These are phyloP conservation scores for Fragaria iinumae DNA, from an alignment of 306 rosid species.

Conservation along the genomic window DNA sequence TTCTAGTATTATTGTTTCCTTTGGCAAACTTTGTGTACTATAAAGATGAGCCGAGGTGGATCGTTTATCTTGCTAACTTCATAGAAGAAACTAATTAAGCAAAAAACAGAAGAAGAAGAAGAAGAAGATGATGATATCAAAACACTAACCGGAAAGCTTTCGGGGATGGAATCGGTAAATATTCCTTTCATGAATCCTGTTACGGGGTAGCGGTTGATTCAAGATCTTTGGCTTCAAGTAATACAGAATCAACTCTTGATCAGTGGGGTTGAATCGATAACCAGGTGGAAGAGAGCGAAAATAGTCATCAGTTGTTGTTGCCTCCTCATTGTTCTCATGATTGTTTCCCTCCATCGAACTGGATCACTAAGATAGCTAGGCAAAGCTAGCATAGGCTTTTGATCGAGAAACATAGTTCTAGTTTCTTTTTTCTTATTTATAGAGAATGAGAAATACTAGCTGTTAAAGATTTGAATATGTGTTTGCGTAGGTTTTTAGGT, in stretches of 20 bases:
- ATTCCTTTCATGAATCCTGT: background rate
- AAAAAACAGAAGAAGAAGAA: no score
- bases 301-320: background rate
- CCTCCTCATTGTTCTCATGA: background rate
- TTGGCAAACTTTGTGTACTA: background rate
- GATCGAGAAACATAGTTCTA: background rate
- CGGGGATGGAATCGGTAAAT: background rate
- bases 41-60: background rate
- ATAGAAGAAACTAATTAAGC: background rate
- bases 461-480: background rate
- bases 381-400: background rate
- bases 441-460: background rate
- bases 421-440: background rate
- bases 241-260: background rate
- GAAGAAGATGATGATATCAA: background rate
- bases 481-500: background rate
- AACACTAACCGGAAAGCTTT: background rate
- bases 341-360: background rate
- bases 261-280: background rate
- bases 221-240: background rate
- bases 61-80: background rate
- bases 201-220: background rate
- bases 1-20: background rate
- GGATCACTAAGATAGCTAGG: background rate
- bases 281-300: conserved; percentile 2